Evolutionary conservation across 352 stramenopile genomes (phyloP).

Genomic region (Globisporangium barbulae): DNA sequence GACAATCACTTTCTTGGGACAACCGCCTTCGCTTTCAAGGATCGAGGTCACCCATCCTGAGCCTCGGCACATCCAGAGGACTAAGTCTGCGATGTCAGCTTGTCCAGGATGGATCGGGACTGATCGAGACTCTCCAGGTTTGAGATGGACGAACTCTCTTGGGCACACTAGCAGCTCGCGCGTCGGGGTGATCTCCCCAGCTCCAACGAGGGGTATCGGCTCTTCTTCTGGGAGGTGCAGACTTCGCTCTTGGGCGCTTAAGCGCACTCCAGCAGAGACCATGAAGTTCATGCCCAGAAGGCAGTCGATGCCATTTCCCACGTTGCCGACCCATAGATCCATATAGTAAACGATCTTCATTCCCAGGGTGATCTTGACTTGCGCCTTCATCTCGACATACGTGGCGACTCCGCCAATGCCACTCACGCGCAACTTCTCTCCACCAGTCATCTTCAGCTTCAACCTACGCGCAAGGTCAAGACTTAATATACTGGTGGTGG

Average conservation of each 20-base stretch:
- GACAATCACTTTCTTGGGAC: background rate
- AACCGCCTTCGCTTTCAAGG: background rate
- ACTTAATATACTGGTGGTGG: conserved; percentile 25
- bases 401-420: conserved; percentile 16
- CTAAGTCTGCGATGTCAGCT: background rate
- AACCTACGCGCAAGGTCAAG: conserved; percentile 26
- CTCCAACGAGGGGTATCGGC: background rate
- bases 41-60: background rate
- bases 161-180: background rate
- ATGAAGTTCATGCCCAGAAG: conserved; percentile 33
- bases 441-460: conserved; percentile 13
- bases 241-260: conserved; percentile 11
- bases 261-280: conserved; percentile 18
- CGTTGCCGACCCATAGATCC: conserved; percentile 24
- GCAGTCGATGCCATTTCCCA: conserved; percentile 25
- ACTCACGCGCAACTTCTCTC: background rate
- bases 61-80: background rate
- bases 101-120: background rate
- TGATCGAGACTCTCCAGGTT: background rate
- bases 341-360: conserved; percentile 18
- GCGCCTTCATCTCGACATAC: conserved; percentile 11
- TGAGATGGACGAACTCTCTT: background rate
- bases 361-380: conserved; percentile 26
- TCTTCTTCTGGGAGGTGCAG: background rate
- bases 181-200: background rate